Evolutionary conservation across 352 stramenopile species (phyloP), one percentile per base, ranked within the genome.

Genomic region (Albugo laibachii): DNA sequence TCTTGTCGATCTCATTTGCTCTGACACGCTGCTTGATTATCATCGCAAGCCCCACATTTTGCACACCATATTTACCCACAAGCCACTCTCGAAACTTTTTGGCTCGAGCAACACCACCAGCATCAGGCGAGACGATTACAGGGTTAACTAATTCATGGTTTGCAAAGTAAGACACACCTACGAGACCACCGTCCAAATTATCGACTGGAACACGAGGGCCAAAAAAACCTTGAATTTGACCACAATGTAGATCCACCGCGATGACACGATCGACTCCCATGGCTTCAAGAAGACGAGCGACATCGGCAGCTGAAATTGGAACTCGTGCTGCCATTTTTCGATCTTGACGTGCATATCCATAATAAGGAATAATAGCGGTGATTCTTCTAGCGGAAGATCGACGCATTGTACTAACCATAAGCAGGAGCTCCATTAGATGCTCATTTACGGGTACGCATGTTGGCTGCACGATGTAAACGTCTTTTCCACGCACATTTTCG

Each of bases 11-110:
- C 61, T 96, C 80, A 56, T 94, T 95, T 45, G 94, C 89, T 60
- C 94, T 95, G 50, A 96, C 85, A 57, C 96, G 87, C 80, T 99
- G 96, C 74, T 99, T 99, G 68, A 99, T 98, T 80, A 99, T 99
- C 95, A 99, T 99, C 38, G 96, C 96, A 19, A 99, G 80, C 11
- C 94, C 93, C 40, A 96, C 93, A 65, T 99, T 96, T 41, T 89
- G 78, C 46, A 98, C 80, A 6, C 95, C 92, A 67, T 98, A 92
- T 67, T 98, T 98, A 57, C 92, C 83, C 35, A 93, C 83, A 31
- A 99, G 87, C 60, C 93, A 96, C 66, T 99, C 96, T 47, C 96
- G 95, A 70, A 99, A 99, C 70, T 98, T 98, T 74, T 99, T 99
- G 43, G 95, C 95, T 49, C 96, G 84, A 31, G 98, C 97, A 27